These are phyloP conservation scores for Hemerocallis citrina DNA, from an alignment of 106 monocot genomes.

Conservation along the genomic window DNA sequence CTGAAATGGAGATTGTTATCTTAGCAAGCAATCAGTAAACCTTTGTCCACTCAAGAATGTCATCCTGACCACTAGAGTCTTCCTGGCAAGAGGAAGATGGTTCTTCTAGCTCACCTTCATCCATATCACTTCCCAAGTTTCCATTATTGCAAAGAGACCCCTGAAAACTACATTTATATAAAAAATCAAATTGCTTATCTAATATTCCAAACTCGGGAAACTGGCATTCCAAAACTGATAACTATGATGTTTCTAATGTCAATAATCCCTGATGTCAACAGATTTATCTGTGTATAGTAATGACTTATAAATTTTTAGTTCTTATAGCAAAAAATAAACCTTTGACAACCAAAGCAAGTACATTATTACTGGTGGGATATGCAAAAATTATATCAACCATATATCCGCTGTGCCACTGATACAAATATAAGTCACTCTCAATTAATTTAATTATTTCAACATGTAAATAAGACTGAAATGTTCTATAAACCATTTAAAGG, in stretches of 20 bases:
- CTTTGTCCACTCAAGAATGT: constrained; percentile 89
- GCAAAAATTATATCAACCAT: too few relatives aligned
- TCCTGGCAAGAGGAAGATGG: constrained; percentile 74
- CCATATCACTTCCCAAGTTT: constrained; percentile 46
- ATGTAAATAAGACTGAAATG: too few relatives aligned
- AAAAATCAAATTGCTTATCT: neutral
- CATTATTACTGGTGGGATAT: too few relatives aligned
- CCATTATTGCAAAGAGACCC: constrained; percentile 49
- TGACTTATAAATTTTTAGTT: too few relatives aligned
- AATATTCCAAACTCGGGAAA: neutral
- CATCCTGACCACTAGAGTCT: constrained; percentile 47
- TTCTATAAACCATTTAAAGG: too few relatives aligned
- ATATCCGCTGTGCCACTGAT: too few relatives aligned
- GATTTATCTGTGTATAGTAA: too few relatives aligned
- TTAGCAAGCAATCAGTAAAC: constrained; percentile 19
- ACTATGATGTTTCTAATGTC: neutral
- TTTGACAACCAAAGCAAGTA: too few relatives aligned
- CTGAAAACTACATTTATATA: constrained; percentile 32
- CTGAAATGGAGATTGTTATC: neutral
- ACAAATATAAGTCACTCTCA: too few relatives aligned
- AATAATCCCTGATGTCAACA: neutral
- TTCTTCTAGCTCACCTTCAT: constrained; percentile 81
- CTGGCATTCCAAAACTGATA: neutral
- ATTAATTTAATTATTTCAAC: too few relatives aligned
- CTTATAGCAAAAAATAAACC: too few relatives aligned